Percentiles rank a stretch among this genome's conserved stretches.
Conservation (phyloP, 2,329 filamentous ascomycete species). For the Neophaeococcomyces mojaviensis region DNA sequence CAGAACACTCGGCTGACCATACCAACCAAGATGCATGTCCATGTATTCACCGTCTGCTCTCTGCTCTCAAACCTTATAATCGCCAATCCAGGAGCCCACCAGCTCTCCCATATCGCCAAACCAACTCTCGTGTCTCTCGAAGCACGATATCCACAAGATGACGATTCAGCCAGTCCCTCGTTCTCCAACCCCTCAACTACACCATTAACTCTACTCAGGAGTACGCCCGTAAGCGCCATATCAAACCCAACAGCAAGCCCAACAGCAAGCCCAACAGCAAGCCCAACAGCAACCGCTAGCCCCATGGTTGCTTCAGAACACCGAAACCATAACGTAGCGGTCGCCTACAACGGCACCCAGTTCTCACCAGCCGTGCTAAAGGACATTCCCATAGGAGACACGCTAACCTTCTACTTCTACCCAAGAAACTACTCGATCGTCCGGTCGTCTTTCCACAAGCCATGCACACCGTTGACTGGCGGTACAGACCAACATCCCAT, state of each 20-base stretch:
- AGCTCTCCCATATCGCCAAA: not conserved
- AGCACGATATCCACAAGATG: not conserved
- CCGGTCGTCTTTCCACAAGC: constrained; percentile 41
- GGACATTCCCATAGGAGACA: constrained; percentile 32
- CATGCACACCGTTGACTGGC: constrained; percentile 38
- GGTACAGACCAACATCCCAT: constrained; percentile 24
- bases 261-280: not conserved
- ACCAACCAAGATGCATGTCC: not conserved
- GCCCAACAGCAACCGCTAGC: not conserved
- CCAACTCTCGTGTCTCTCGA: not conserved
- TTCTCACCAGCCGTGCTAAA: not conserved
- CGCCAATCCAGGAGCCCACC: not conserved
- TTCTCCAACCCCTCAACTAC: no score
- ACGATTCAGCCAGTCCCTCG: not conserved
- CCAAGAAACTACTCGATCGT: constrained; percentile 45
- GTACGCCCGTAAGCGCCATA: no score
- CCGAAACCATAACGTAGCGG: not conserved
- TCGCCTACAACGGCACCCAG: not conserved
- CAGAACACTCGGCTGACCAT: not conserved
- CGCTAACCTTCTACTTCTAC: constrained; percentile 48
- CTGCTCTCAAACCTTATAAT: no score
- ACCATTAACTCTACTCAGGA: no score
- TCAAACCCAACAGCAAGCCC: not conserved
- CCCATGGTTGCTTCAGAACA: not conserved
- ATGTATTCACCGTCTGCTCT: not conserved